phyloP scores from a whole-genome alignment of 495 filamentous ascomycete genomes.

The Penicillium parvum region DNA sequence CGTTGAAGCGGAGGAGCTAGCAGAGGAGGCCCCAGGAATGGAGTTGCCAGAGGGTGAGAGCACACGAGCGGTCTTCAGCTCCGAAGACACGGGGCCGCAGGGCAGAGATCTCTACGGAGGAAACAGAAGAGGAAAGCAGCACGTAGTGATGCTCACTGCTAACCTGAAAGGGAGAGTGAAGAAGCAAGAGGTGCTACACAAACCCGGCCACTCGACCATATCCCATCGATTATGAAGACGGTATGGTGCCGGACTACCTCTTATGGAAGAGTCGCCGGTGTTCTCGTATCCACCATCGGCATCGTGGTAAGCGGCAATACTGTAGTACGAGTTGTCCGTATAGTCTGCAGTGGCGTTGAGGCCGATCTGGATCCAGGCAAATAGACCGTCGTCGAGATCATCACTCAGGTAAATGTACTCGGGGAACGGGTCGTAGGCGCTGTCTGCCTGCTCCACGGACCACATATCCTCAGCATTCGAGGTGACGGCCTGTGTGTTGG shows the following conservation, averaged over 20 bases:
- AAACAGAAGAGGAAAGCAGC: no score
- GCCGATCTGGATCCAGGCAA: conserved; percentile 56
- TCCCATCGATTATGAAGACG: no score
- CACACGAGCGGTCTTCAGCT: no score
- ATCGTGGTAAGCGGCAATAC: conserved; percentile 34
- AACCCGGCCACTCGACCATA: no score
- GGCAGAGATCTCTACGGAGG: no score
- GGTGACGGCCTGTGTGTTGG: conserved; percentile 50
- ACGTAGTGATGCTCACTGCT: no score
- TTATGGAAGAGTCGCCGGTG: conserved; percentile 14
- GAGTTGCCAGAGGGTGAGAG: neutral
- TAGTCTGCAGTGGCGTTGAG: conserved; percentile 49
- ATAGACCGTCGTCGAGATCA: conserved; percentile 44
- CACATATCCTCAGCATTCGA: conserved; percentile 44
- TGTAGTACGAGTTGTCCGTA: conserved; percentile 36
- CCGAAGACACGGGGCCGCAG: neutral
- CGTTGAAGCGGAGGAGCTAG: neutral
- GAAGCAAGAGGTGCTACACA: no score
- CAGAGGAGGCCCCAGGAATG: neutral
- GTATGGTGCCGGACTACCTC: conserved; percentile 19
- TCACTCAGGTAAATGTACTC: conserved; percentile 47
- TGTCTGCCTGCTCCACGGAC: conserved; percentile 27
- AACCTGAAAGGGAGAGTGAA: no score
- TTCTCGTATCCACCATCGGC: conserved; percentile 32
- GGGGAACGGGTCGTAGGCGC: conserved; percentile 33